Evolutionary conservation across 495 filamentous ascomycete species (phyloP).

Genomic region (Xanthoparmelia taractica): DNA sequence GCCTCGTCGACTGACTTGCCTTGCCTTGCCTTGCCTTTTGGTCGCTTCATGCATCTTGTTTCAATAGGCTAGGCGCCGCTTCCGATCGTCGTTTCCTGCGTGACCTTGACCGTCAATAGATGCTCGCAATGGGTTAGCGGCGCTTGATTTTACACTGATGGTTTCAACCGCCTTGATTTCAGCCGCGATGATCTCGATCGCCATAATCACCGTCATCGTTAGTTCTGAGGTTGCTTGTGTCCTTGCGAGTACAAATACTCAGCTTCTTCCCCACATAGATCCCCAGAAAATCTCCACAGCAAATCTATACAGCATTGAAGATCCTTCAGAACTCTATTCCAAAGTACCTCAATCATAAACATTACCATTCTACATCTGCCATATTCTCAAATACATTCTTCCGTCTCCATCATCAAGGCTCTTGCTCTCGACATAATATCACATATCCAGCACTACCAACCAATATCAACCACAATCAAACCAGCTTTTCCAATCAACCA

Average conservation of each 20-base stretch:
- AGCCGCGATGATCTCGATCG: not conserved
- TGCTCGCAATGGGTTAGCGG: not conserved
- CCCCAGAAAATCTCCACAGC: not conserved
- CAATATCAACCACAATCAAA: not conserved
- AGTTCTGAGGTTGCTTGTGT: not conserved
- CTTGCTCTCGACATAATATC: not conserved
- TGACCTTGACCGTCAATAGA: not conserved
- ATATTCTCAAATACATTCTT: not conserved
- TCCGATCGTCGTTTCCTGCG: not conserved
- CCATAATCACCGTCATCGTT: not conserved
- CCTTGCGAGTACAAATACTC: conserved; percentile 8
- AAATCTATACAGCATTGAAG: not conserved
- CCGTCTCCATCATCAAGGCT: not conserved
- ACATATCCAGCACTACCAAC: not conserved
- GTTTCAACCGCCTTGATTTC: not conserved
- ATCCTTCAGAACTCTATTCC: not conserved
- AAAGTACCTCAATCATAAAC: not conserved
- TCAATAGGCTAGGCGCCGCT: conserved; percentile 7
- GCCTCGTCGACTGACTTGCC: not conserved
- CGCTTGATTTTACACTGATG: not conserved
- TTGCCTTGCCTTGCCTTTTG: too few relatives aligned
- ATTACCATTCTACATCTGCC: not conserved
- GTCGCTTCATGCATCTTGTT: conserved; percentile 12
- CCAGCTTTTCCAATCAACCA: not conserved
- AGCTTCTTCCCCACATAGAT: conserved; percentile 1